A percentile compares a stretch with the other conserved stretches of the same genome.
phyloP scores from a whole-genome alignment of 164 flowering plant genomes.

The Piper longum region DNA sequence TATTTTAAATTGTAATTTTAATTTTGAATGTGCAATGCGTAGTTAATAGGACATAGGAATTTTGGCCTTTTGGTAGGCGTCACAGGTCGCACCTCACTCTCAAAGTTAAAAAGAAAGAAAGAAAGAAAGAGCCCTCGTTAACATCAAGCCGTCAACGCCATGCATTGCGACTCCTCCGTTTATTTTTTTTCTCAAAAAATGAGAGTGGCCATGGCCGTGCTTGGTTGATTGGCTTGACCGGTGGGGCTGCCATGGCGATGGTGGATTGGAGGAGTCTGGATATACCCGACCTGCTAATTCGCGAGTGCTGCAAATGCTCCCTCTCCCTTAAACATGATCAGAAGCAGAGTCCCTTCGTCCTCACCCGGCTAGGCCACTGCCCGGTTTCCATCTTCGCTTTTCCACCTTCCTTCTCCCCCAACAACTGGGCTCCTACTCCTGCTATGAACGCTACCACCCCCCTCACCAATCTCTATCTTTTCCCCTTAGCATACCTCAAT shows the following conservation, averaged over 20 bases:
- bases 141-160: background rate
- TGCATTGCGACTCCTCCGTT: background rate
- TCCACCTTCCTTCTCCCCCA: conserved; percentile 31
- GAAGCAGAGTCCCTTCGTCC: background rate
- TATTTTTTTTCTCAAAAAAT: too few species aligned
- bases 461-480: conserved; percentile 9
- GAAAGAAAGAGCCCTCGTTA: background rate
- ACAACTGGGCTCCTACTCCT: conserved; percentile 33
- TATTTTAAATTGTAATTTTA: too few species aligned
- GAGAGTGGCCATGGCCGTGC: too few species aligned
- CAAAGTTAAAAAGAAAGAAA: background rate
- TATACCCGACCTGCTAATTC: background rate
- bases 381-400: conserved; percentile 27
- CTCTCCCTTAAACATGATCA: conserved; percentile 2
- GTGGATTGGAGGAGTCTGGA: background rate
- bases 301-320: background rate
- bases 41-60: too few species aligned
- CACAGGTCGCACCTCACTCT: too few species aligned
- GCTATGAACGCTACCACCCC: background rate
- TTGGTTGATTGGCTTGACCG: background rate
- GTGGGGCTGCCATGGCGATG: conserved; percentile 2
- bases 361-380: background rate
- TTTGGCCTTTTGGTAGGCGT: background rate
- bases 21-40: too few species aligned
- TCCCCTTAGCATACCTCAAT: too few species aligned